phyloP scores from a whole-genome alignment of 345 rosid species.

The Alliaria petiolata region DNA sequence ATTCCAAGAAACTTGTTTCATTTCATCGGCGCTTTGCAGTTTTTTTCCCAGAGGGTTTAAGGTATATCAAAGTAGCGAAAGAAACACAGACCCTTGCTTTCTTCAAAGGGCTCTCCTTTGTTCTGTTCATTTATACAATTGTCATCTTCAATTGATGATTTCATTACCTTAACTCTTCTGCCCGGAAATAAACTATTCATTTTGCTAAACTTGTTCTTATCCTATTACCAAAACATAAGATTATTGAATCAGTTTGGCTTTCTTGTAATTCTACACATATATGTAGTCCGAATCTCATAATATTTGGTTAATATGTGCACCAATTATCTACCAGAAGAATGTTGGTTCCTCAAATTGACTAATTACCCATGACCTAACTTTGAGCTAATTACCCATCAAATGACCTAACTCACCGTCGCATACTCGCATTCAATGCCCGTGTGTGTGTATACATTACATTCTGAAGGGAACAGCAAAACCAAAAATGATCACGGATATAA shows the following conservation, averaged over 20 bases:
- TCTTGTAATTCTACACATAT: neutral
- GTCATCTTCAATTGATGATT: conserved; percentile 4
- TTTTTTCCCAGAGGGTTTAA: conserved; percentile 4
- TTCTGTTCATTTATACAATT: neutral
- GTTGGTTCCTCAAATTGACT: neutral
- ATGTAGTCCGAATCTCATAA: neutral
- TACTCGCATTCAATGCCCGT: no score
- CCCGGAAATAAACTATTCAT: conserved; percentile 10
- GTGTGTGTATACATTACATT: neutral
- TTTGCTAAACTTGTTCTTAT: neutral
- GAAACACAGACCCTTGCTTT: neutral
- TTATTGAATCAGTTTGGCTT: neutral
- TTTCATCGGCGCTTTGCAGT: conserved; percentile 5
- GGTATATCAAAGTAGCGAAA: neutral
- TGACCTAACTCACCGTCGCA: neutral
- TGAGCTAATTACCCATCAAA: no score
- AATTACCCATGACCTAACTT: neutral
- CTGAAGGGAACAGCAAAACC: neutral
- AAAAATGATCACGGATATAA: conserved; percentile 4
- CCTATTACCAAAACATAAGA: neutral
- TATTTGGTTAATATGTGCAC: neutral
- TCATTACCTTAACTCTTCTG: neutral
- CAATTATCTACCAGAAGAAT: neutral
- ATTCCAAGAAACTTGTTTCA: conserved; percentile 4
- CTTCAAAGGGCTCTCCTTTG: neutral